Conservation (phyloP, 768 basidiomycete species). For the Boletus coccyginus region DNA sequence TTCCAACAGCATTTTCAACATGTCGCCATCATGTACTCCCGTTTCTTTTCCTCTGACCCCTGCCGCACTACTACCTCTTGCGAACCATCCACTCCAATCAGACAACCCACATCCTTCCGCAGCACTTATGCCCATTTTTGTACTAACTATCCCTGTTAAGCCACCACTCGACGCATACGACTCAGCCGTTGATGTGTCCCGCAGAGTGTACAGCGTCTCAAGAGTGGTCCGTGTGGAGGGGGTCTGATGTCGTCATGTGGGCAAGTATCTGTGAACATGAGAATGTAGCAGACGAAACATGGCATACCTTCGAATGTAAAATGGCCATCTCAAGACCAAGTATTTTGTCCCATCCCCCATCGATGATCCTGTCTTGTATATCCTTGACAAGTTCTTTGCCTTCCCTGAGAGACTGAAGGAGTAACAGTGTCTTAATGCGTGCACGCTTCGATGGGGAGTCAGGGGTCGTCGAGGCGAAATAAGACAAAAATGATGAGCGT, state of each 20-base stretch:
- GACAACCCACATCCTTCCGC: constrained; percentile 52
- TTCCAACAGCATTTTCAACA: constrained; percentile 71
- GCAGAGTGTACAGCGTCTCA: constrained; percentile 59
- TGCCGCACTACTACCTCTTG: constrained; percentile 51
- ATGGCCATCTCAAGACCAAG: constrained; percentile 76
- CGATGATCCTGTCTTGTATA: constrained; percentile 19
- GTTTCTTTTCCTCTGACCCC: constrained; percentile 36
- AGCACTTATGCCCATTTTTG: constrained; percentile 47
- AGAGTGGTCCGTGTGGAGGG: constrained; percentile 46
- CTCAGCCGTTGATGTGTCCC: constrained; percentile 77
- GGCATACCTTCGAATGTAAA: constrained; percentile 68
- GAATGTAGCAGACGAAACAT: background rate
- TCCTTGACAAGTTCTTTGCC: constrained; percentile 14
- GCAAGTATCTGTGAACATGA: background rate
- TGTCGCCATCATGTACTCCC: constrained; percentile 46
- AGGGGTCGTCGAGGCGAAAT: constrained; percentile 82
- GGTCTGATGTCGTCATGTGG: background rate
- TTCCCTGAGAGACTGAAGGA: constrained; percentile 52
- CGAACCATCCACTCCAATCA: constrained; percentile 31
- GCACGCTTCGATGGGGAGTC: constrained; percentile 69
- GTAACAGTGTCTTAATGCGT: constrained; percentile 73
- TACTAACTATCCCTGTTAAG: constrained; percentile 56
- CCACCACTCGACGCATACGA: constrained; percentile 83
- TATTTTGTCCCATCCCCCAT: constrained; percentile 40
- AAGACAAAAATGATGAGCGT: constrained; percentile 45